Percentiles rank a stretch among this genome's conserved stretches.
phyloP scores from a whole-genome alignment of 2,329 filamentous ascomycete species.

The Didymella exigua region DNA sequence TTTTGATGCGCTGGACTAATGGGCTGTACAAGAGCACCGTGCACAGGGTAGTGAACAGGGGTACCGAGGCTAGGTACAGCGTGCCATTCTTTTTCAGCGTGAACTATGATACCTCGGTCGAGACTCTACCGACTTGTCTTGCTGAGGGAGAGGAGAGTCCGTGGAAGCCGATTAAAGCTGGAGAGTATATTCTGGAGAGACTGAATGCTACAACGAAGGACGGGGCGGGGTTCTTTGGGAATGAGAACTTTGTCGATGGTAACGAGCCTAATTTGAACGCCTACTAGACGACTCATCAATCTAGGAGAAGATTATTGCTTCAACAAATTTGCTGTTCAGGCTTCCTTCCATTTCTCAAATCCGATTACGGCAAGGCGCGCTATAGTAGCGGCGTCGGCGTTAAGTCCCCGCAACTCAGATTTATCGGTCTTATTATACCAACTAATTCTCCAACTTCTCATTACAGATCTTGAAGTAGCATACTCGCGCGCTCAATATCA shows the following conservation, averaged over 20 bases:
- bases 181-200: slow-evolving; percentile 50
- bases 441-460: not conserved
- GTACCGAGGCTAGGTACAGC: slow-evolving; percentile 49
- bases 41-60: slow-evolving; percentile 55
- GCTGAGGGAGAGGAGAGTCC: slow-evolving; percentile 38
- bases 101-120: slow-evolving; percentile 49
- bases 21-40: slow-evolving; percentile 57
- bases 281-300: too few species aligned
- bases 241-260: slow-evolving; percentile 2
- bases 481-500: not conserved
- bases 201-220: slow-evolving; percentile 43
- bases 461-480: not conserved
- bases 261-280: not conserved
- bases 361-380: not conserved
- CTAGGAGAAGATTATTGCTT: too few species aligned
- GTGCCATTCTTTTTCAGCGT: slow-evolving; percentile 57
- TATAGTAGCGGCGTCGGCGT: not conserved
- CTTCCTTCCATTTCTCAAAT: too few species aligned
- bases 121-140: slow-evolving; percentile 49
- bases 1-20: slow-evolving; percentile 59
- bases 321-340: too few species aligned
- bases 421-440: not conserved
- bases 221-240: slow-evolving; percentile 36
- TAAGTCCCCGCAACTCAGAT: not conserved
- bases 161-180: slow-evolving; percentile 47